These are phyloP conservation scores for Ammopiptanthus mongolicus DNA, from an alignment of 306 rosid species.

Conservation along the genomic window DNA sequence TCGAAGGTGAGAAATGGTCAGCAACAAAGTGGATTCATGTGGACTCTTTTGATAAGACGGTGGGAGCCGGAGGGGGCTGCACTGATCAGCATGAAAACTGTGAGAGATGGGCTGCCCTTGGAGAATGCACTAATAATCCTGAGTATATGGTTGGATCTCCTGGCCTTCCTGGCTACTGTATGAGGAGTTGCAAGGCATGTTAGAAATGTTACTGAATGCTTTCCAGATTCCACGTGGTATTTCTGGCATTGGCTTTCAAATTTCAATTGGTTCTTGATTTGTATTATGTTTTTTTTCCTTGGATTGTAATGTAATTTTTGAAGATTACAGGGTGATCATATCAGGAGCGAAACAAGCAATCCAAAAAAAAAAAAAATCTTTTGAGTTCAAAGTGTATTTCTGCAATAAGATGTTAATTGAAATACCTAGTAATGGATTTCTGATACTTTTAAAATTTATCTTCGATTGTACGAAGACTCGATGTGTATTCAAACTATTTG, in stretches of 20 bases:
- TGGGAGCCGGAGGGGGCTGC: conserved; percentile 58
- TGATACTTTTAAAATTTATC: no score
- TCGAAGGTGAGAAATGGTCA: conserved; percentile 98
- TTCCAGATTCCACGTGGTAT: background rate
- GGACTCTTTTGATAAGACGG: conserved; percentile 63
- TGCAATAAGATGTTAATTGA: no score
- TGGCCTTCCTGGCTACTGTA: conserved; percentile 85
- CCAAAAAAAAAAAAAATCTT: no score
- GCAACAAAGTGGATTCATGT: conserved; percentile 99
- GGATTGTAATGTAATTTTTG: conserved; percentile 19
- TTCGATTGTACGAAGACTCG: no score
- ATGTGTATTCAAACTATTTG: no score
- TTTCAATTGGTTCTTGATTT: conserved; percentile 15
- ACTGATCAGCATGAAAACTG: conserved; percentile 63
- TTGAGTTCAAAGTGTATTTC: no score
- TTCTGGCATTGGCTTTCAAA: background rate
- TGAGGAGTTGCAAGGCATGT: conserved; percentile 81
- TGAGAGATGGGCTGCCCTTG: conserved; percentile 87
- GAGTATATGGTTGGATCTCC: conserved; percentile 85
- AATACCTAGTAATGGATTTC: no score
- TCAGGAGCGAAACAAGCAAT: no score
- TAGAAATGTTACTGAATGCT: conserved; percentile 26
- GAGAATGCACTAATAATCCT: conserved; percentile 76
- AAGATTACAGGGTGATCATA: no score
- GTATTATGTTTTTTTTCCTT: background rate